These are phyloP conservation scores for Phytomonas francai DNA, from an alignment of 208 protist genomes.

Conservation along the genomic window DNA sequence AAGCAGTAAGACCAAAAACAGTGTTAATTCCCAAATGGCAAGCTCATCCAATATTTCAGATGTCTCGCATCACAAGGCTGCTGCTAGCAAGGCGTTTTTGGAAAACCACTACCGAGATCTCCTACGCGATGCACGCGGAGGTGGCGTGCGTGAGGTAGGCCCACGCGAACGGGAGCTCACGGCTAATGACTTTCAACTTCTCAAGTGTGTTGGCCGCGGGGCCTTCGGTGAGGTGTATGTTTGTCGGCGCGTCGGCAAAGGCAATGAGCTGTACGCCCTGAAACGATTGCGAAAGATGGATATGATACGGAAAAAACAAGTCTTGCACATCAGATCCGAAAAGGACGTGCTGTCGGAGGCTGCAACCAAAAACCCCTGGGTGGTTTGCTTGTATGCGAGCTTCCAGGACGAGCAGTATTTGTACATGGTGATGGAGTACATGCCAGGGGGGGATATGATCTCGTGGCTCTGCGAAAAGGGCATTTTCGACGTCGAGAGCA, in stretches of 20 bases:
- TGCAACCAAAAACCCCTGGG: slow-evolving; percentile 75
- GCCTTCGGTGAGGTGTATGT: slow-evolving; percentile 90
- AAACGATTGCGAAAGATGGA: slow-evolving; percentile 90
- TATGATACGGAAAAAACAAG: slow-evolving; percentile 87
- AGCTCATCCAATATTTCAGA: not conserved
- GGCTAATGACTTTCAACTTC: slow-evolving; percentile 77
- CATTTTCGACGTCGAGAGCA: slow-evolving; percentile 78
- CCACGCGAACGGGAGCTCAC: slow-evolving; percentile 64
- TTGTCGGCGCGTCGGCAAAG: slow-evolving; percentile 66
- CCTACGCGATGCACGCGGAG: slow-evolving; percentile 43
- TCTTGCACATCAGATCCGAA: slow-evolving; percentile 83
- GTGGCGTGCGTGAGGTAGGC: slow-evolving; percentile 40
- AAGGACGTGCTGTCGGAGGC: slow-evolving; percentile 87
- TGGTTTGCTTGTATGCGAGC: slow-evolving; percentile 85
- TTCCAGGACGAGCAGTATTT: slow-evolving; percentile 91
- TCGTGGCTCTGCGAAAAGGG: slow-evolving; percentile 85
- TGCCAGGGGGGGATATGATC: slow-evolving; percentile 92
- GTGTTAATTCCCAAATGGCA: not conserved
- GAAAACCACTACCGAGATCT: slow-evolving; percentile 82
- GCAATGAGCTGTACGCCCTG: slow-evolving; percentile 75
- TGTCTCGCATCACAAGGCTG: slow-evolving; percentile 65
- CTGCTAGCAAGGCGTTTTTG: slow-evolving; percentile 77
- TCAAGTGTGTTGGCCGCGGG: slow-evolving; percentile 85
- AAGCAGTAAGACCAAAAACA: not conserved
- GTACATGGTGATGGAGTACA: slow-evolving; percentile 94